A percentile compares a stretch with the other conserved stretches of the same genome.
These are phyloP conservation scores for Amylocarpus encephaloides DNA, from an alignment of 2,329 filamentous ascomycete genomes.

Conservation along the genomic window DNA sequence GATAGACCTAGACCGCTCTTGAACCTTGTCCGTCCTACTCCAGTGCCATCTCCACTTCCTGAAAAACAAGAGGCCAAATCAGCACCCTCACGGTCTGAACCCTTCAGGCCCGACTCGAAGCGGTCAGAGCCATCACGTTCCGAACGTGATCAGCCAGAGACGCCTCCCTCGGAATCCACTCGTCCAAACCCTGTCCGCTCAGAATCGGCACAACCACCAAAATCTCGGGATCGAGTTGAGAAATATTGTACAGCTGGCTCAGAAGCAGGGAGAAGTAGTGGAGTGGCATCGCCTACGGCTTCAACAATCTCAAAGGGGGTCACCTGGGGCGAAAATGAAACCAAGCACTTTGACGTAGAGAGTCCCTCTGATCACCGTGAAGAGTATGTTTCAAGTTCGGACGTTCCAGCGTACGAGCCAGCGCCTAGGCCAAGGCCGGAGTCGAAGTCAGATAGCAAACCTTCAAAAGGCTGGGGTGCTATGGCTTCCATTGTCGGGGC, in stretches of 20 bases:
- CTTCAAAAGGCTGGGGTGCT: slow-evolving; percentile 41
- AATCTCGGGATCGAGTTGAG: slow-evolving; percentile 18
- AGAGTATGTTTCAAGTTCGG: slow-evolving; percentile 23
- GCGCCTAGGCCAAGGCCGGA: slow-evolving; percentile 27
- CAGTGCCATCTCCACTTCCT: slow-evolving; percentile 43
- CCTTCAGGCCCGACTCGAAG: slow-evolving; percentile 19
- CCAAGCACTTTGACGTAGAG: slow-evolving; percentile 56
- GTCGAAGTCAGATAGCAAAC: slow-evolving; percentile 19
- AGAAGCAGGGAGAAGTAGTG: slow-evolving; percentile 38
- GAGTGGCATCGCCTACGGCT: slow-evolving; percentile 37
- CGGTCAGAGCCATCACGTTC: slow-evolving; percentile 18
- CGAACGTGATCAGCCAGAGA: slow-evolving; percentile 14
- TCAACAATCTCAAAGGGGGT: slow-evolving; percentile 49
- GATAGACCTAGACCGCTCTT: slow-evolving; percentile 43
- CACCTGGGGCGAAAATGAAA: slow-evolving; percentile 59
- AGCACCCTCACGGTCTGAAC: slow-evolving; percentile 16
- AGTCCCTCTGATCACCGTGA: slow-evolving; percentile 42
- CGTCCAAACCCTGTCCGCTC: slow-evolving; percentile 4
- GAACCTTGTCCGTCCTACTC: slow-evolving; percentile 56
- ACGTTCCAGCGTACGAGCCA: slow-evolving; percentile 26
- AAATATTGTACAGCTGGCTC: slow-evolving; percentile 20
- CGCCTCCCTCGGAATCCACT: slow-evolving; percentile 1
- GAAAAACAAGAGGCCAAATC: slow-evolving; percentile 34
- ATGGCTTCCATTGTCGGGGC: slow-evolving; percentile 45
- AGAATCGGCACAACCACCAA: slow-evolving; percentile 17